Base-by-base conservation (phyloP, 768 basidiomycete species). In the Pluteus cervinus region DNA sequence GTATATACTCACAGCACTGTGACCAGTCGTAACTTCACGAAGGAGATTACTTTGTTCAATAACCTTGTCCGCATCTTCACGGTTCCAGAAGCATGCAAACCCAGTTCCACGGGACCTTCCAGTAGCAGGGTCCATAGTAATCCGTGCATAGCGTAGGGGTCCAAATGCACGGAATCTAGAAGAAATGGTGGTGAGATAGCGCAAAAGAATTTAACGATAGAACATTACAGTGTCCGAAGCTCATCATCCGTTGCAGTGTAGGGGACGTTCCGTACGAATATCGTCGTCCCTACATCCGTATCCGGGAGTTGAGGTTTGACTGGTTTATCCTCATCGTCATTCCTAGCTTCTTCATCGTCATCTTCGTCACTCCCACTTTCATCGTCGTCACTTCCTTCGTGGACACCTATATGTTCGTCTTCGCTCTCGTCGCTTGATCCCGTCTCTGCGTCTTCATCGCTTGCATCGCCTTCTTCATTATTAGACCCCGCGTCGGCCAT, bases 51-150 rank as follows among this genome's bases (percentile, higher is more conserved):
- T 85, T 53, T 92, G 86, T 37, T 79, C 69, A 16, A 98, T 70
- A 7, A 79, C 90, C 42, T 79, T 79, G 52, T 93, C 82, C 11
- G 93, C 93, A 45, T 93, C 86, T 45, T 80, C 86, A 43, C 74
- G 79, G 40, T 93, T 89, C 92, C 94, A 97, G 62, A 94, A 97
- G 56, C 92, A 97, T 2, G 83, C 91, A 54, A 99, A 99, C 3
- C 92, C 96, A 5, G 92, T 94, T 17, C 96, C 96, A 31, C 91
- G 73, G 16, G 94, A 91, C 31, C 92, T 81, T 12, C 83, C 88
- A 1, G 83, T 90, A 2, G 69, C 76, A 5, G 65, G 69, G 48
- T 98, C 96, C 59, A 91, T 66, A 0, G 93, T 86, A 36, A 98
- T 86, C 15, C 89, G 79, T 4, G 87, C 92, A 55, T 98, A 99